Base-by-base conservation (phyloP, 2,329 filamentous ascomycete genomes). In the Epichloe sp. region DNA sequence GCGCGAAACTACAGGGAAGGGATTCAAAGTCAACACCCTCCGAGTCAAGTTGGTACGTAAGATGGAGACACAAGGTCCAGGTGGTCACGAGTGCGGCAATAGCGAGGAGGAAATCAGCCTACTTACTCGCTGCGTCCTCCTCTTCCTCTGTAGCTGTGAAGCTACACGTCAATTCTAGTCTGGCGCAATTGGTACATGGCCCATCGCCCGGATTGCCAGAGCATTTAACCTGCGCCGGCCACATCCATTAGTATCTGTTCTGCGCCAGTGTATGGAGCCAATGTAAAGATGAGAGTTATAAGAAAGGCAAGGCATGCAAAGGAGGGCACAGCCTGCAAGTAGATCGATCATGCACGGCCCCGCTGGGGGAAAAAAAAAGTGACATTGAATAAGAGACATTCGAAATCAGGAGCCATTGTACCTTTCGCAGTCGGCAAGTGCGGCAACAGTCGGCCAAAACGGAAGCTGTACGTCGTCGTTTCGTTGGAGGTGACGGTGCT, bases 161-260 rank as follows among this genome's bases (percentile, higher is more conserved):
- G 48, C 62, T 65, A 53, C 69, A 72, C 3, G 55, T 51, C 17
- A 71, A 56, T 21, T 68, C 64, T 14, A 71, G 61, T 43, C 68
- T 59, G 19, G 59, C 56, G 51, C 69, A 72, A 52, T 68, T 69
- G 47, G 59, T 58, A 53, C 69, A 72, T 12, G 67, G 56, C 8
- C 63, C 65, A 42, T 61, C 59, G 19, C 19, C 60, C 15, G 64
- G 63, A 47, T 66, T 67, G 6, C 68, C 69, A 5, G 64, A 61
- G 51, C 69, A 72, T 63, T 69, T 71, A n/a, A 71, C 68, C 69
- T 71, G 56, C 12, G 17, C 35, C 7, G 43, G 40, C n/a, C 3
- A 49, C n/a, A 12, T n/a, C 15, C 23, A 19, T 52, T 36, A 52
- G 48, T 41, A 23, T 37, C 21, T 37, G 45, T 19, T 17, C 17